Conservation (phyloP, 129 eudicot species). For the Mikania micrantha region DNA sequence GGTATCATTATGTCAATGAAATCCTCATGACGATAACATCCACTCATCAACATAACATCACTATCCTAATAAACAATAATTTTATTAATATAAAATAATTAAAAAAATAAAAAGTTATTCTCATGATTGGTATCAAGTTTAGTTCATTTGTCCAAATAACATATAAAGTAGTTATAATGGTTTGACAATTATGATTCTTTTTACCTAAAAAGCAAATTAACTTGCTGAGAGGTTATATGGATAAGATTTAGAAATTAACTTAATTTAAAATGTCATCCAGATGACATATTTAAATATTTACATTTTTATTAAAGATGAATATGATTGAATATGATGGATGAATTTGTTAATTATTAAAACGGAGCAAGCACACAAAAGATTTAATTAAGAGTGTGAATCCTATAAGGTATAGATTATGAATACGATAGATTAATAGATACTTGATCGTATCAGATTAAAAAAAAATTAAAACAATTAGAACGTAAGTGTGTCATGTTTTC, state of each 20-base stretch:
- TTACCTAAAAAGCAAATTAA: not conserved
- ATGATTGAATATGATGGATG: too few species aligned
- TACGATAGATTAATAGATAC: too few species aligned
- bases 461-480: too few species aligned
- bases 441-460: too few species aligned
- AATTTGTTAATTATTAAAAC: too few species aligned
- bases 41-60: conserved; percentile 19
- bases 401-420: too few species aligned
- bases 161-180: not conserved
- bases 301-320: too few species aligned
- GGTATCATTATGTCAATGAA: conserved; percentile 20
- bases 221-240: not conserved
- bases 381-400: too few species aligned
- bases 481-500: too few species aligned
- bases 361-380: too few species aligned
- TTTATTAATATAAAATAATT: not conserved
- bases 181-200: not conserved
- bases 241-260: not conserved
- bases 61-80: conserved; percentile 13
- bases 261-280: not conserved
- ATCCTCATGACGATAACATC: conserved; percentile 25
- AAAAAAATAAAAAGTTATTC: not conserved
- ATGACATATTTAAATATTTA: too few species aligned
- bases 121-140: not conserved
- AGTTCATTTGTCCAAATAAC: not conserved